phyloP scores from a whole-genome alignment of 305 asterid genomes.

The Solanum hybrid region DNA sequence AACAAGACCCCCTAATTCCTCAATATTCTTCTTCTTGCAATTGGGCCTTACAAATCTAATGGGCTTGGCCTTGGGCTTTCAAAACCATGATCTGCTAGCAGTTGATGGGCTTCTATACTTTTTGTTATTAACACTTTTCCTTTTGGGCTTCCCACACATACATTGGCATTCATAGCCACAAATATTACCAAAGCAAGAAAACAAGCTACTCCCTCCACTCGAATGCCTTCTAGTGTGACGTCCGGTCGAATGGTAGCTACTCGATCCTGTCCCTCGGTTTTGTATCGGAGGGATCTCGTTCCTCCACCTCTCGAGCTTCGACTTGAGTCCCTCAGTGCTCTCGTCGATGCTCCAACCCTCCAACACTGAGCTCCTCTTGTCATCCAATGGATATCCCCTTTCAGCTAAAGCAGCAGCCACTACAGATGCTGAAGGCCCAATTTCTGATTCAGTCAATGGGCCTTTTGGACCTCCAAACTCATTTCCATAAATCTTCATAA shows the following conservation, averaged over 20 bases:
- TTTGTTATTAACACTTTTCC: background rate
- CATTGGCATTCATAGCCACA: constrained; percentile 80
- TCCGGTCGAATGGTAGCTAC: constrained; percentile 35
- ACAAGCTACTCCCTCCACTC: constrained; percentile 20
- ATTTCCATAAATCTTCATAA: background rate
- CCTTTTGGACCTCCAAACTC: background rate
- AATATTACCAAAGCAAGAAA: constrained; percentile 70
- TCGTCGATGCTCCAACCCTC: constrained; percentile 87
- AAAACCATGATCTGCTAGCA: constrained; percentile 3
- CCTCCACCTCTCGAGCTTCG: constrained; percentile 88
- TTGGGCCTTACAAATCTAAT: background rate
- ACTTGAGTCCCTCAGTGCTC: constrained; percentile 65
- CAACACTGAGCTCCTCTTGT: constrained; percentile 57
- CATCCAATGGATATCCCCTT: constrained; percentile 43
- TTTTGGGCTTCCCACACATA: constrained; percentile 57
- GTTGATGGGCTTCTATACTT: constrained; percentile 34
- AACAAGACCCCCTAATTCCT: background rate
- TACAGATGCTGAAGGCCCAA: constrained; percentile 82
- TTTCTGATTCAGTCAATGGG: constrained; percentile 47
- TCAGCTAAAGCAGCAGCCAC: constrained; percentile 63
- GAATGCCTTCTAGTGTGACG: constrained; percentile 20
- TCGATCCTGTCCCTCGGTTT: constrained; percentile 37
- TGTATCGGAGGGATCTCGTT: constrained; percentile 59
- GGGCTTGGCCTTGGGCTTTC: background rate
- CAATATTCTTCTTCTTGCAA: background rate